A percentile compares a stretch with the other conserved stretches of the same genome.
Conservation (phyloP, 345 rosid species). For the Populus deltoides region DNA sequence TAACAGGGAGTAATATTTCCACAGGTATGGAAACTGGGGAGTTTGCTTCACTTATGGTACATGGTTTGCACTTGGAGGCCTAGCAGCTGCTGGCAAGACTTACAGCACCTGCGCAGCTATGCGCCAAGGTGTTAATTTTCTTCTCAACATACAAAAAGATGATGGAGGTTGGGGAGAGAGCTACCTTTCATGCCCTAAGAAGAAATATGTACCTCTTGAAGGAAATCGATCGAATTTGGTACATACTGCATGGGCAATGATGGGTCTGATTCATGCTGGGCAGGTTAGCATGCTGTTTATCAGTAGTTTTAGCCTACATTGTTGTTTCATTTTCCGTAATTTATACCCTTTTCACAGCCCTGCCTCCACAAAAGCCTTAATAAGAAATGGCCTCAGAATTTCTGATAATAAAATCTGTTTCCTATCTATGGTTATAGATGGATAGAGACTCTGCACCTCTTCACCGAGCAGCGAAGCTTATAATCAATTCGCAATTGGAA, state of each 20-base stretch:
- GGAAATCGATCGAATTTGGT: conserved; percentile 8
- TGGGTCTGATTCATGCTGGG: conserved; percentile 6
- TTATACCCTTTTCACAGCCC: no score
- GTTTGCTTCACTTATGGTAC: conserved; percentile 52
- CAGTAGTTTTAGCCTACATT: no score
- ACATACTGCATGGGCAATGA: neutral
- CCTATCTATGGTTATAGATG: conserved; percentile 16
- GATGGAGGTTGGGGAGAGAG: conserved; percentile 67
- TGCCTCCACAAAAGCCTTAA: no score
- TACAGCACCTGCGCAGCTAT: conserved; percentile 30
- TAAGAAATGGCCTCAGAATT: neutral
- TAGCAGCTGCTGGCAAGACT: conserved; percentile 48
- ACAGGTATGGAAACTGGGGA: conserved; percentile 61
- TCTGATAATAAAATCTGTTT: neutral
- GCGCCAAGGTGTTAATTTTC: conserved; percentile 44
- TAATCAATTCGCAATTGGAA: conserved; percentile 39
- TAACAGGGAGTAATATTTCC: neutral
- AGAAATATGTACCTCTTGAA: conserved; percentile 20
- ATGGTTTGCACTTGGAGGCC: conserved; percentile 47
- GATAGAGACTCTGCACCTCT: conserved; percentile 40
- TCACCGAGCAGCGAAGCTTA: conserved; percentile 38
- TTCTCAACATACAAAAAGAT: conserved; percentile 33
- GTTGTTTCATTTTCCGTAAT: no score
- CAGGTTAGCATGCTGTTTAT: neutral
- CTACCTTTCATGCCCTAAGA: conserved; percentile 46